Percentiles rank a stretch among this genome's conserved stretches.
phyloP scores from a whole-genome alignment of 2,329 filamentous ascomycete genomes.

The Esteya vermicola region DNA sequence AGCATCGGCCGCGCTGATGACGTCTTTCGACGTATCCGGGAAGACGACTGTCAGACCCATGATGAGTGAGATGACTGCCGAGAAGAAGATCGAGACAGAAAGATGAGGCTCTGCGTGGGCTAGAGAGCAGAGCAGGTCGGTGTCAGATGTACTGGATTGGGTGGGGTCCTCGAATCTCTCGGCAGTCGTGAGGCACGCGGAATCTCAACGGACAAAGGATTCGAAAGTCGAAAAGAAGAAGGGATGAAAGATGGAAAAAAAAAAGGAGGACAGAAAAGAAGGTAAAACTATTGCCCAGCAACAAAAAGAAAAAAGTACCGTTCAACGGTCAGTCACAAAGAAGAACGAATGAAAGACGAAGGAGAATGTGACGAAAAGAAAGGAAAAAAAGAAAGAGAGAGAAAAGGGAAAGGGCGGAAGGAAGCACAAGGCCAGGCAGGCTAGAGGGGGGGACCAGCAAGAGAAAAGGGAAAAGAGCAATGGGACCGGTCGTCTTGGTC shows the following conservation, averaged over 20 bases:
- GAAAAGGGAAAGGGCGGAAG: background rate
- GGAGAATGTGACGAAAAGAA: background rate
- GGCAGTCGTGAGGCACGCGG: too few relatives aligned
- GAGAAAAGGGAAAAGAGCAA: background rate
- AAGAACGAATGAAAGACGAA: background rate
- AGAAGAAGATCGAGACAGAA: too few relatives aligned
- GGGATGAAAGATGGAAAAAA: background rate
- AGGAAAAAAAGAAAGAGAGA: background rate
- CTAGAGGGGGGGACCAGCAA: background rate
- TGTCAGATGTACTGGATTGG: background rate
- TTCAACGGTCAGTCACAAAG: slow-evolving; percentile 7
- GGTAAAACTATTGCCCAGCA: slow-evolving; percentile 11
- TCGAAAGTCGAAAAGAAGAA: background rate
- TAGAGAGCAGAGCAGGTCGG: too few relatives aligned
- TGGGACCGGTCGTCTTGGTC: too few relatives aligned
- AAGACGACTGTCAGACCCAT: slow-evolving; percentile 7
- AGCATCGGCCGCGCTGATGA: slow-evolving; percentile 10
- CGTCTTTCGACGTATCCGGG: slow-evolving; percentile 9
- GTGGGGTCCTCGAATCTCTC: too few relatives aligned
- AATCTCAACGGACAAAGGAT: background rate
- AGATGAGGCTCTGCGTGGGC: too few relatives aligned
- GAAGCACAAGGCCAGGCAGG: background rate
- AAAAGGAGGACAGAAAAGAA: background rate
- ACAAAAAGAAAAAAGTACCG: slow-evolving; percentile 9
- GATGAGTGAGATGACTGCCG: background rate